phyloP scores from a whole-genome alignment of 768 basidiomycete species.

The Lactarius sp. region DNA sequence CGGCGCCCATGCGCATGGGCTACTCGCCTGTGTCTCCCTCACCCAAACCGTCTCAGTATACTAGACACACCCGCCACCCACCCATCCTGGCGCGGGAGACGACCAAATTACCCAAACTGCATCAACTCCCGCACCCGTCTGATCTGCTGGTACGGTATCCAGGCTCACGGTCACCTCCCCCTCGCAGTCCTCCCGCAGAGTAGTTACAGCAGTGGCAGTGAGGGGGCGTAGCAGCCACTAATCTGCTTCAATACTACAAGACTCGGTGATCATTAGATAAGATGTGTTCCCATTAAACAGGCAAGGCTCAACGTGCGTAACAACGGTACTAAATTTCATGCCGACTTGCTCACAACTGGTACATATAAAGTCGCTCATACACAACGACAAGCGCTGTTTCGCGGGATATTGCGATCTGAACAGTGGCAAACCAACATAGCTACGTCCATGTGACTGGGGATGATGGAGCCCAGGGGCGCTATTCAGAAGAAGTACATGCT shows the following conservation, averaged over 20 bases:
- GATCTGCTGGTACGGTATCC: too few species aligned
- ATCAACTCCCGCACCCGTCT: too few species aligned
- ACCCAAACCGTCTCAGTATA: too few species aligned
- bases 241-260: not conserved
- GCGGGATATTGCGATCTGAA: not conserved
- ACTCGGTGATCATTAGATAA: not conserved
- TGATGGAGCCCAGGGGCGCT: not conserved
- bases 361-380: not conserved
- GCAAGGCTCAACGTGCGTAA: not conserved
- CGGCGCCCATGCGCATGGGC: too few species aligned
- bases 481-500: conserved; percentile 37
- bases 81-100: too few species aligned
- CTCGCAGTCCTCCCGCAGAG: too few species aligned
- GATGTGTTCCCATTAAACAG: not conserved
- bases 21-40: too few species aligned
- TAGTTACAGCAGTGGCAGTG: too few species aligned
- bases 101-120: too few species aligned
- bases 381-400: not conserved
- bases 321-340: not conserved
- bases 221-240: too few species aligned
- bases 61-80: too few species aligned
- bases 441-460: not conserved
- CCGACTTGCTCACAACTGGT: not conserved
- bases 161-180: too few species aligned
- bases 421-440: not conserved